Base-by-base conservation (phyloP, 306 rosid genomes). In the Calophaca sinica region DNA sequence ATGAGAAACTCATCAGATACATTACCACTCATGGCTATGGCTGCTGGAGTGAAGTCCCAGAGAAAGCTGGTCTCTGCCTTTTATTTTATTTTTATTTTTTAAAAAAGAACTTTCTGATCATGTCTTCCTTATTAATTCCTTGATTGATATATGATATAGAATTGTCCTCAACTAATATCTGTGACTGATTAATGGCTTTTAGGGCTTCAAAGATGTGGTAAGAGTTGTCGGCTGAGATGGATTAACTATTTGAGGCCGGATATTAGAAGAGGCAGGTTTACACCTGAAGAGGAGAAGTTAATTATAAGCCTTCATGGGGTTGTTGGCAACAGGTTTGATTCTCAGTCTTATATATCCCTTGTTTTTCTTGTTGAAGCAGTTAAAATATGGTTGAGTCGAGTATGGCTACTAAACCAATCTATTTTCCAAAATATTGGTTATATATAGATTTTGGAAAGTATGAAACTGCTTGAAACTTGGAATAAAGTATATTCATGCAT, bases 1-100 rank as follows among this genome's bases (percentile, higher is more conserved):
- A 94, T 68, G 98, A 94, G 82, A 94, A 91, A 82, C 98, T 94
- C 73, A 86, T 94, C 61, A 64, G 90, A 84, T 94, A 92, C 85
- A 94, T 94, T 51, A 86, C 96, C 72, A 87, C 96, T 13, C 96
- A 94, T 61, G 98, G 98, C 57, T 92, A 94, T 88, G 98, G 98
- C 44, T 91, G 98, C 20, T 94, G 98, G 98, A 94, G 98, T 76
- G 96, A 91, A 85, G 98, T 94, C 55, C 98, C 98, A 1, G 98
- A 94, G 41, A 91, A 89, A 94, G 97, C 98, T 63, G 98, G 98
- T 90, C 59, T 89, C 42, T 73, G 42, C 2, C 26, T 33, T n/a
- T n/a, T 4, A 14, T 20, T 13, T 15, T 5, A 1, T 20, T 20
- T 20, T 20, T 20, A 20, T 20, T 20, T 20, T 20, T 20, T 0